A percentile compares a stretch with the other conserved stretches of the same genome.
Evolutionary conservation across 768 basidiomycete genomes (phyloP).

Genomic region (Strobilomyces confusus): DNA sequence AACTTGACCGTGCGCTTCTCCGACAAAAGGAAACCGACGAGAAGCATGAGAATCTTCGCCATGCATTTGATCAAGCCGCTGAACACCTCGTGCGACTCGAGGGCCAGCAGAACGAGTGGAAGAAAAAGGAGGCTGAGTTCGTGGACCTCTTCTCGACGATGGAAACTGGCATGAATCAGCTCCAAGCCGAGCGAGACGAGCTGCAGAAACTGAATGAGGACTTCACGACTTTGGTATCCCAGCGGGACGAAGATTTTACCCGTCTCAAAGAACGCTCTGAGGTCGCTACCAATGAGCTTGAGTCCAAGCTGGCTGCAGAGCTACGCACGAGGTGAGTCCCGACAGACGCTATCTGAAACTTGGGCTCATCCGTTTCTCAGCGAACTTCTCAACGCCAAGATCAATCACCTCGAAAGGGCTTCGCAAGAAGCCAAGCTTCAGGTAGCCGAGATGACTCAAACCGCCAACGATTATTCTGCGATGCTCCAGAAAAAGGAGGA

Average conservation of each 20-base stretch:
- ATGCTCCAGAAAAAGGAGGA: slow-evolving; percentile 78
- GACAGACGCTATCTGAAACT: neutral
- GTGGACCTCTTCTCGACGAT: slow-evolving; percentile 52
- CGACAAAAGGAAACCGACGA: slow-evolving; percentile 78
- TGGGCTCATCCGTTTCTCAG: slow-evolving; percentile 35
- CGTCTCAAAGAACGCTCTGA: slow-evolving; percentile 77
- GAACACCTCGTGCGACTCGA: slow-evolving; percentile 84
- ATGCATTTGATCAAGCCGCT: slow-evolving; percentile 79
- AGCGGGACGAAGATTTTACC: slow-evolving; percentile 77
- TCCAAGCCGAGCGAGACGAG: slow-evolving; percentile 57
- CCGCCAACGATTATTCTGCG: slow-evolving; percentile 68
- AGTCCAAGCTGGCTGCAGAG: slow-evolving; percentile 66
- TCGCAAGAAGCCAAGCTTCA: slow-evolving; percentile 72
- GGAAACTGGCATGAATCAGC: slow-evolving; percentile 53
- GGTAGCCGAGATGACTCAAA: slow-evolving; percentile 70
- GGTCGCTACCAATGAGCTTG: slow-evolving; percentile 56
- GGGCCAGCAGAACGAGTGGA: slow-evolving; percentile 67
- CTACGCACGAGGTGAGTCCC: slow-evolving; percentile 55
- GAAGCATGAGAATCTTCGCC: slow-evolving; percentile 65
- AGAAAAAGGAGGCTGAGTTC: slow-evolving; percentile 59
- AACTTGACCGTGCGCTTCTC: slow-evolving; percentile 75
- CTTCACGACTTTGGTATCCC: slow-evolving; percentile 58
- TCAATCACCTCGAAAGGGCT: slow-evolving; percentile 61
- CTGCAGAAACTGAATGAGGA: slow-evolving; percentile 66
- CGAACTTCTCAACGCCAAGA: slow-evolving; percentile 56